Conservation (phyloP, 2,329 filamentous ascomycete genomes). For the Epichloe glyceriae region DNA sequence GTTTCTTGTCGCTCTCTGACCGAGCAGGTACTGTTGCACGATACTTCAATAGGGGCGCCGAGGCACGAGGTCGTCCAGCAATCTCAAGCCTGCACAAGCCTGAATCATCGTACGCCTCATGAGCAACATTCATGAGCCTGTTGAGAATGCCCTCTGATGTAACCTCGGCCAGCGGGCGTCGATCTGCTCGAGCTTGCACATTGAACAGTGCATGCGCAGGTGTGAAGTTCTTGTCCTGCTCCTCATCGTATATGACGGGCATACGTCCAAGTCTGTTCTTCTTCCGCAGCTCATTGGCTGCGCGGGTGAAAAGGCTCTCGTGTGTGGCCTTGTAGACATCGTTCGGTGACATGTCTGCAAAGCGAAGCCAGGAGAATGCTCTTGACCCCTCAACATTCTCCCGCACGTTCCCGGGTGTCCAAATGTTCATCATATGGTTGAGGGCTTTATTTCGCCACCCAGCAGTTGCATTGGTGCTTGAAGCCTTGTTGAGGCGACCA, state of each 20-base stretch:
- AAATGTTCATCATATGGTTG: constrained; percentile 78
- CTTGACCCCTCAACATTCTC: constrained; percentile 46
- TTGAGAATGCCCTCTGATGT: constrained; percentile 60
- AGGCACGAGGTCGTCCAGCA: constrained; percentile 62
- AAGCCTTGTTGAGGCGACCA: constrained; percentile 62
- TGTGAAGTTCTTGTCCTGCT: constrained; percentile 46
- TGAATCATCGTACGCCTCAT: constrained; percentile 48
- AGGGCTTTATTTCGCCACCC: constrained; percentile 73
- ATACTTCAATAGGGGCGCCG: constrained; percentile 79
- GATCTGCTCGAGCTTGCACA: constrained; percentile 58
- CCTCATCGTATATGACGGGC: constrained; percentile 57
- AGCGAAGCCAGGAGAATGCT: constrained; percentile 81
- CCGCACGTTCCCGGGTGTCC: constrained; percentile 65
- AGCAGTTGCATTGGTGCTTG: constrained; percentile 58
- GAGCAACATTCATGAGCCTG: constrained; percentile 68
- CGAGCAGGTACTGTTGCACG: constrained; percentile 55
- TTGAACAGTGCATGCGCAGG: constrained; percentile 72
- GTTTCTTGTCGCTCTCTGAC: constrained; percentile 55
- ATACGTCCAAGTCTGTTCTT: constrained; percentile 51
- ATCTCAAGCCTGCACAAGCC: constrained; percentile 71
- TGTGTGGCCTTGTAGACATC: constrained; percentile 62
- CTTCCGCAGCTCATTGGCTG: constrained; percentile 44
- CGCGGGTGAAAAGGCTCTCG: constrained; percentile 60
- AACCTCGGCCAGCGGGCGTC: constrained; percentile 53
- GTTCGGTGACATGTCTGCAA: constrained; percentile 61